Conservation (phyloP, 2,329 filamentous ascomycete genomes). For the Fusarium secorum region DNA sequence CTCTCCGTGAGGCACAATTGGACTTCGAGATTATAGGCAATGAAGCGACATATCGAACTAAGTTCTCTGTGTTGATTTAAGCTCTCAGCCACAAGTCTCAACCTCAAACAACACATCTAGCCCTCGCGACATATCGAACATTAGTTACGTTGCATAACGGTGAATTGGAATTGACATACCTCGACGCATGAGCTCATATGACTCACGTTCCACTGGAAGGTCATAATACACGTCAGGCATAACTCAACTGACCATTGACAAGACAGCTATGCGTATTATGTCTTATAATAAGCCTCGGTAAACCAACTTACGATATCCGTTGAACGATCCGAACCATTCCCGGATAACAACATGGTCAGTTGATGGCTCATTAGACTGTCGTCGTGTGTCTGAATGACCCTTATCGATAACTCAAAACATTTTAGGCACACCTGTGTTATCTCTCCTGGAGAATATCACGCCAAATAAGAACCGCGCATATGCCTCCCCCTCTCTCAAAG, state of each 20-base stretch:
- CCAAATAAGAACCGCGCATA: neutral
- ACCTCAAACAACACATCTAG: rapidly evolving
- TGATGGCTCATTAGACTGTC: too few species aligned
- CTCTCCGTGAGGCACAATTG: rapidly evolving
- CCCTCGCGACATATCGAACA: too few species aligned
- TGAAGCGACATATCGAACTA: neutral
- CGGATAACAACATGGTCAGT: too few species aligned
- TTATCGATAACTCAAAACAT: neutral
- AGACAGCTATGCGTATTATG: neutral
- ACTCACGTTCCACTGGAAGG: too few species aligned
- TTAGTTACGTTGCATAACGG: too few species aligned
- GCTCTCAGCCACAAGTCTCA: neutral
- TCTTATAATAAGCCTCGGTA: neutral
- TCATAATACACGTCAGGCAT: too few species aligned
- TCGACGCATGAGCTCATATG: neutral
- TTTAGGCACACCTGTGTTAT: rapidly evolving
- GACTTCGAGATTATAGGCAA: rapidly evolving
- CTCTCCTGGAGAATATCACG: rapidly evolving
- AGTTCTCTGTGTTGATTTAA: neutral
- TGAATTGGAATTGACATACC: neutral
- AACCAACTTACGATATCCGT: rapidly evolving
- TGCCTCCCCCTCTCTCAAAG: neutral
- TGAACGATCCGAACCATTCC: rapidly evolving
- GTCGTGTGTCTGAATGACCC: neutral
- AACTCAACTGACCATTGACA: neutral